Evolutionary conservation across 768 basidiomycete genomes (phyloP).

Genomic region (button mushroom (Agaricus bisporus)): DNA sequence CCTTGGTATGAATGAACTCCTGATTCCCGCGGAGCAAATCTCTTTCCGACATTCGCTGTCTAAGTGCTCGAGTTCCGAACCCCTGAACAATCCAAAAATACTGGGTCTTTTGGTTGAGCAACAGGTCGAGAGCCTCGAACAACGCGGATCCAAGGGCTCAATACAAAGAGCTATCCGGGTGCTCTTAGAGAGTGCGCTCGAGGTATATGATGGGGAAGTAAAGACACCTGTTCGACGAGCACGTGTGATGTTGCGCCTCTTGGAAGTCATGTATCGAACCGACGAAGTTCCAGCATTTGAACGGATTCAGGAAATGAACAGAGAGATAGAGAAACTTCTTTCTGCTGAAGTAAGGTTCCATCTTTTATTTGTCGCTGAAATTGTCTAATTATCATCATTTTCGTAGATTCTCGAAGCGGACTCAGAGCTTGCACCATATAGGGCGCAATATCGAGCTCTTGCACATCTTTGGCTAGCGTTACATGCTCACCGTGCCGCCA

Average conservation of each 20-base stretch:
- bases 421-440: slow-evolving; percentile 23
- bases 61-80: slow-evolving; percentile 4
- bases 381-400: not conserved
- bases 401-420: slow-evolving; percentile 31
- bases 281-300: slow-evolving; percentile 22
- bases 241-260: slow-evolving; percentile 44
- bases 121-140: slow-evolving; percentile 52
- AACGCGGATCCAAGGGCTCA: slow-evolving; percentile 52
- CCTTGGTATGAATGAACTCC: slow-evolving; percentile 60
- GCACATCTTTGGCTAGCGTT: slow-evolving; percentile 67
- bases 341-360: slow-evolving; percentile 28
- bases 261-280: slow-evolving; percentile 46
- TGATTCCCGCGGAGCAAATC: slow-evolving; percentile 42
- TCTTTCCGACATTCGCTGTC: slow-evolving; percentile 30
- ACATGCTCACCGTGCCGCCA: slow-evolving; percentile 54
- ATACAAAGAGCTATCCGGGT: slow-evolving; percentile 31
- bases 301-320: slow-evolving; percentile 29
- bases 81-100: slow-evolving; percentile 18
- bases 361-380: not conserved
- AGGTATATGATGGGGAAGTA: slow-evolving; percentile 37
- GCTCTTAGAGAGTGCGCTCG: slow-evolving; percentile 44
- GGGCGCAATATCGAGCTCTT: slow-evolving; percentile 44
- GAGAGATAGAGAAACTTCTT: slow-evolving; percentile 37
- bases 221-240: slow-evolving; percentile 52
- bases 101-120: slow-evolving; percentile 54